Evolutionary conservation across 208 protist genomes (phyloP).

Genomic region (Lotmaria passim): DNA sequence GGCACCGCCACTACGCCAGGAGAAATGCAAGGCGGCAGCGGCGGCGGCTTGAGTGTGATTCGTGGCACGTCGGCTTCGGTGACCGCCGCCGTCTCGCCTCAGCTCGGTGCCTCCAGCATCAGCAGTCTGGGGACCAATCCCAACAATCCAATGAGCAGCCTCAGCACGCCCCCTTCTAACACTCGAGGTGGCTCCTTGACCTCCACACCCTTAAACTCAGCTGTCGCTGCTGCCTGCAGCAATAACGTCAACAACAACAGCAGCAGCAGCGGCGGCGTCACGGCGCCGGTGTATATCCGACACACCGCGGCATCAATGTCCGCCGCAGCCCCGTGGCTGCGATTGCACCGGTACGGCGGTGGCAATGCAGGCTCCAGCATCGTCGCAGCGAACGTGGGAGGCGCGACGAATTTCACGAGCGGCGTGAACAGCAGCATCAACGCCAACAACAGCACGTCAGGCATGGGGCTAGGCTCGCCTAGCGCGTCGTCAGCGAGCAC

Average conservation of each 20-base stretch:
- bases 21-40: too few relatives aligned
- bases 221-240: too few relatives aligned
- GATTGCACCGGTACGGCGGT: slow-evolving; percentile 1
- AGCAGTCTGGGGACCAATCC: background rate
- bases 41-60: background rate
- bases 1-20: background rate
- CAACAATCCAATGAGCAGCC: background rate
- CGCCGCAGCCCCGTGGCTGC: slow-evolving; percentile 10
- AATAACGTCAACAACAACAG: background rate
- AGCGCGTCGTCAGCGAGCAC: background rate
- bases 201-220: too few relatives aligned
- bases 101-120: background rate
- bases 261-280: background rate
- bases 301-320: background rate
- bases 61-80: background rate
- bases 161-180: background rate
- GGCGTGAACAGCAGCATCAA: background rate
- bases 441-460: background rate
- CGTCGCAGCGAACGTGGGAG: background rate
- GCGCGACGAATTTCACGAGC: background rate
- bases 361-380: background rate
- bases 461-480: background rate
- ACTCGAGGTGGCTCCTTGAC: background rate
- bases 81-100: background rate
- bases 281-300: background rate